These are phyloP conservation scores for Odonthalia washingtoniensis DNA, from an alignment of 31 red algal genomes.

Conservation along the genomic window DNA sequence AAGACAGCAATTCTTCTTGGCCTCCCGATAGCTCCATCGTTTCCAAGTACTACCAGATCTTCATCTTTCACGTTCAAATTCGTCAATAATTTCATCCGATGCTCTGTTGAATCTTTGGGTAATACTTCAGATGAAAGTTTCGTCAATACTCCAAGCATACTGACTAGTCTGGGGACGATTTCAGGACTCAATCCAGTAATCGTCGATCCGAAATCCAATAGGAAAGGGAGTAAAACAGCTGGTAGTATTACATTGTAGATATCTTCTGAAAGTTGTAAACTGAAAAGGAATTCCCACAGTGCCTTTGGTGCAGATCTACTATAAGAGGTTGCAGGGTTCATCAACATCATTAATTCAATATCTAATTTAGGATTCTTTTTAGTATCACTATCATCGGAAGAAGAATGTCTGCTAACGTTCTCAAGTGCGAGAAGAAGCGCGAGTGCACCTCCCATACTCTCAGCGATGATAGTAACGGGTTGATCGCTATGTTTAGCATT, in stretches of 20 bases:
- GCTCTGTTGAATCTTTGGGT: constrained; percentile 64
- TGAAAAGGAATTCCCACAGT: constrained; percentile 75
- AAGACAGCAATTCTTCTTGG: constrained; percentile 58
- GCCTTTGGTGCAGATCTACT: constrained; percentile 32
- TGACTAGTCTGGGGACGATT: constrained; percentile 49
- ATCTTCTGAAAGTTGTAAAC: constrained; percentile 47
- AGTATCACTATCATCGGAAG: background rate
- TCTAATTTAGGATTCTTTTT: constrained; percentile 9
- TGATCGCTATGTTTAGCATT: background rate
- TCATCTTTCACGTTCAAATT: constrained; percentile 38
- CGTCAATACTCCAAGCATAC: constrained; percentile 27
- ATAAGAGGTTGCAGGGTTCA: constrained; percentile 95
- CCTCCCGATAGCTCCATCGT: constrained; percentile 18
- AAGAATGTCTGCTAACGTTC: constrained; percentile 24
- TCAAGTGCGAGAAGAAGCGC: constrained; percentile 48
- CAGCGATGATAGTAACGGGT: constrained; percentile 61
- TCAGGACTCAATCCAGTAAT: constrained; percentile 43
- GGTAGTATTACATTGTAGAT: constrained; percentile 59
- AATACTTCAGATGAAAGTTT: constrained; percentile 59
- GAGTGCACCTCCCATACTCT: constrained; percentile 87
- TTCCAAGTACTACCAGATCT: constrained; percentile 52
- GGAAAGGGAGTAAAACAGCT: constrained; percentile 65
- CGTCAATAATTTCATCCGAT: constrained; percentile 65
- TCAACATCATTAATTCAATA: constrained; percentile 62
- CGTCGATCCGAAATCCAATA: constrained; percentile 60